Base-by-base conservation (phyloP, 148 eudicot genomes). In the Selenicereus undatus region DNA sequence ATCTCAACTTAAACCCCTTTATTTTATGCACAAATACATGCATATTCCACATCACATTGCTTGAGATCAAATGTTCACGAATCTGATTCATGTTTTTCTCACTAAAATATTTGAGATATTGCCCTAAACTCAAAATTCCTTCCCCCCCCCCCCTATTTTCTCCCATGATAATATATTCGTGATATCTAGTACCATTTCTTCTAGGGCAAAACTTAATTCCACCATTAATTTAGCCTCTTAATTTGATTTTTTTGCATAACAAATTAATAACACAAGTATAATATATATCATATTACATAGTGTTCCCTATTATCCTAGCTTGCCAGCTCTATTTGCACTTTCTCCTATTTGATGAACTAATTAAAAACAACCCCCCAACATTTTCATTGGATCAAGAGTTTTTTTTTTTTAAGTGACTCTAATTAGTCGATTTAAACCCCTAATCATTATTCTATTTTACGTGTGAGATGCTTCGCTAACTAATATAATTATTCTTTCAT, bases 311-410 rank as follows among this genome's bases (percentile, higher is more conserved):
- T 70, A 30, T 24, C 66, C 81, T 9, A 80, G 76, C 86, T 84
- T 72, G 86, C 73, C 86, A 84, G 86, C 86, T 77, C 73, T 2
- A 76, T 30, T 13, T 27, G 83, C 86, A 84, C 86, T 76, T 75
- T 76, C 58, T 21, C 66, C 29, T 80, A 83, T 81, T 84, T 51
- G 74, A 76, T 80, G 76, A 76, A 74, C 76, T 43, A 45, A 84
- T 72, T 72, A 84, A 80, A 76, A 72, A 84, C 74, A 84, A 76
- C 51, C 70, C 35, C 39, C 56, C 52, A 80, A 77, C 74, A 84
- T 73, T 80, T 84, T 84, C 86, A 84, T 76, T 84, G 86, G 86
- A 84, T 84, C 79, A 84, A 43, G 83, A 76, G 77, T 50, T 50
- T 42, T 48, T 48, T 4, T 39, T 39, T 39, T 39, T 39, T 39